These are phyloP conservation scores for Cutaneotrichosporon sp. DNA, from an alignment of 1,284 basidiomycete species.

Conservation along the genomic window DNA sequence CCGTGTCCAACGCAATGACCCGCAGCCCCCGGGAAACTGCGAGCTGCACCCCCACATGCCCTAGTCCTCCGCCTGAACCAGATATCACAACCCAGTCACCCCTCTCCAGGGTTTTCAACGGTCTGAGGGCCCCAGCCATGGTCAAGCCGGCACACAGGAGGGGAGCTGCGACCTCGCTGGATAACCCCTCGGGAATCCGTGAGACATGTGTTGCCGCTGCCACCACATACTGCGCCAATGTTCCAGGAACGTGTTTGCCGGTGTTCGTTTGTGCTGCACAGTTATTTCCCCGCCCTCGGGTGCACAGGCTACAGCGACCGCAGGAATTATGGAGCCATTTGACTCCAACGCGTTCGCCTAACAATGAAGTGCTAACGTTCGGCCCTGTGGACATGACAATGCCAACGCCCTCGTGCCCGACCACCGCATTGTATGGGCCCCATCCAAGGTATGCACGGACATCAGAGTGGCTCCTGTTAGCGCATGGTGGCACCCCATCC, in stretches of 20 bases:
- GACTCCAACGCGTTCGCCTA: conserved; percentile 58
- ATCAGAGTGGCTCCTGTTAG: conserved; percentile 57
- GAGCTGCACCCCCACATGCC: conserved; percentile 63
- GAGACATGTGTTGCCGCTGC: conserved; percentile 64
- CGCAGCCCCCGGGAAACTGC: conserved; percentile 67
- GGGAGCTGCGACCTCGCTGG: conserved; percentile 72
- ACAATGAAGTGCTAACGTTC: conserved; percentile 16
- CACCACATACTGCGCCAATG: conserved; percentile 37
- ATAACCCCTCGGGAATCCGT: conserved; percentile 63
- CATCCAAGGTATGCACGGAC: conserved; percentile 54
- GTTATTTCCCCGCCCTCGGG: conserved; percentile 57
- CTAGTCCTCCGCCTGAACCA: conserved; percentile 49
- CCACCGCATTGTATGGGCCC: conserved; percentile 50
- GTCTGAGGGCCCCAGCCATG: conserved; percentile 33
- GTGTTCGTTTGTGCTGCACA: conserved; percentile 61
- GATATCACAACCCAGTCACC: conserved; percentile 75
- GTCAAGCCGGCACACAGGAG: conserved; percentile 66
- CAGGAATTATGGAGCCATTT: conserved; percentile 67
- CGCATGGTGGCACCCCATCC: no score
- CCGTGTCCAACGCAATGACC: conserved; percentile 66
- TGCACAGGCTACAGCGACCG: conserved; percentile 68
- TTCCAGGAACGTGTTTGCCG: conserved; percentile 63
- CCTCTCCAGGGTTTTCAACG: conserved; percentile 38
- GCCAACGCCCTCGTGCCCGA: conserved; percentile 55
- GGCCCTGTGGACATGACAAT: conserved; percentile 72